Evolutionary conservation across 306 rosid genomes (phyloP), one percentile per base, ranked within the genome.

Genomic region (Purshia tridentata): DNA sequence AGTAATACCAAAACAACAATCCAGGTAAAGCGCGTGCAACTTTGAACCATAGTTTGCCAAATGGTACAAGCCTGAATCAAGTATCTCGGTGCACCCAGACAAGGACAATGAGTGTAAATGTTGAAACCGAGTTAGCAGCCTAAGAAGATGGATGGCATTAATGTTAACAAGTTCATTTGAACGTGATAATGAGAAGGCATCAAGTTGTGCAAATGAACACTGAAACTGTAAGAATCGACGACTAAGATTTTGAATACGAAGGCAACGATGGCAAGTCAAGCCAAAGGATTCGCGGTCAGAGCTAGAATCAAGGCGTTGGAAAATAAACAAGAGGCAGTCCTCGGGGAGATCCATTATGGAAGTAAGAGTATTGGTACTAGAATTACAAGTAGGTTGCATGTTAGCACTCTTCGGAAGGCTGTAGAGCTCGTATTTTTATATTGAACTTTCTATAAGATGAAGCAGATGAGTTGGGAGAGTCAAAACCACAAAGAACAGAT

Each of bases 251-350:
- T 87, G 92, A 69, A 90, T 49, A 46, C 72, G 53, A 51, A 87
- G 85, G 88, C 86, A 90, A 16, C 84, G 80, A 3, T 53, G 86
- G 67, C 92, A 87, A 53, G 90, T 87, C 78, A 87, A 65, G 59
- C 92, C 88, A 82, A 90, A 90, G 18, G 96, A 87, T 49, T 90
- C 86, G 6, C 85, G 77, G 67, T 87, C 96, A 14, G 65, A 46
- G 51, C 54, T 54, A 58, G 77, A 74, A 72, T 78, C 83, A 72
- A 89, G 82, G 52, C 78, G n/a, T 44, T n/a, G 84, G 46, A 82
- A 89, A 57, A 90, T 84, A 71, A 69, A 69, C 78, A 79, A 20
- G 44, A 90, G 90, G 71, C 90, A 85, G 71, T 85, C 92, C 62
- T 84, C 88, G 9, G 96, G 86, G 1, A 87, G 83, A 65, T 82